These are phyloP conservation scores for Fusarium vanettenii DNA, from an alignment of 2,329 filamentous ascomycete genomes.

Conservation along the genomic window DNA sequence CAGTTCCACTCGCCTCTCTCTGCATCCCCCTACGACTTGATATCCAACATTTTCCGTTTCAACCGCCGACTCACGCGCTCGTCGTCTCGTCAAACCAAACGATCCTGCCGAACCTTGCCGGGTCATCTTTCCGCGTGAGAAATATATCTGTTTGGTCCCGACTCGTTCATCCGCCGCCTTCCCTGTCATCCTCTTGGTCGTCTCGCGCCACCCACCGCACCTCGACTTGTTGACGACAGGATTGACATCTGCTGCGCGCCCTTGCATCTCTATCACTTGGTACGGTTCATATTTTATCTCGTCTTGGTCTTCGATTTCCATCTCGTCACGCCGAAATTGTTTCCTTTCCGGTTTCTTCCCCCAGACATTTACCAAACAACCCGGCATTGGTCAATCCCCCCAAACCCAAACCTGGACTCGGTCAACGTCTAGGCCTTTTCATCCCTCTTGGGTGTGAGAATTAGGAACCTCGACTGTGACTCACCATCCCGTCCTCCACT, in stretches of 20 bases:
- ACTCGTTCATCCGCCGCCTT: conserved; percentile 21
- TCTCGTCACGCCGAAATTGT: conserved; percentile 13
- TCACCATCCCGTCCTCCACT: conserved; percentile 45
- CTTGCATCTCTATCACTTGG: conserved; percentile 34
- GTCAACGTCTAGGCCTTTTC: conserved; percentile 38
- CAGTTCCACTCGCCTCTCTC: conserved; percentile 42
- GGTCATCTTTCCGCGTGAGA: conserved; percentile 24
- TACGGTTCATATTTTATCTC: conserved; percentile 39
- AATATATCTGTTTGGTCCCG: conserved; percentile 28
- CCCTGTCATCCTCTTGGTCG: conserved; percentile 20
- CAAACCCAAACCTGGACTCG: conserved; percentile 31
- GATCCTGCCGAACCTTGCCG: conserved; percentile 3
- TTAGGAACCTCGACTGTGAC: conserved; percentile 48
- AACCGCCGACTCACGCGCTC: conserved; percentile 23
- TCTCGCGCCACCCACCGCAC: conserved; percentile 25
- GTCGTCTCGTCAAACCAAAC: conserved; percentile 16
- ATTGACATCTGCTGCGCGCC: conserved; percentile 26
- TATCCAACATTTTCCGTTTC: conserved; percentile 23
- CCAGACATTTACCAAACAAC: conserved; percentile 19
- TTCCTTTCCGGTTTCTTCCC: conserved; percentile 12
- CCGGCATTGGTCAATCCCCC: conserved; percentile 37
- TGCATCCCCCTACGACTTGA: conserved; percentile 21
- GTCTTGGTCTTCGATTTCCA: conserved; percentile 19
- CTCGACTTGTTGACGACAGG: conserved; percentile 26
- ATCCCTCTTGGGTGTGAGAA: conserved; percentile 39